These are phyloP conservation scores for Lactarius trivialis DNA, from an alignment of 768 basidiomycete species.

Conservation along the genomic window DNA sequence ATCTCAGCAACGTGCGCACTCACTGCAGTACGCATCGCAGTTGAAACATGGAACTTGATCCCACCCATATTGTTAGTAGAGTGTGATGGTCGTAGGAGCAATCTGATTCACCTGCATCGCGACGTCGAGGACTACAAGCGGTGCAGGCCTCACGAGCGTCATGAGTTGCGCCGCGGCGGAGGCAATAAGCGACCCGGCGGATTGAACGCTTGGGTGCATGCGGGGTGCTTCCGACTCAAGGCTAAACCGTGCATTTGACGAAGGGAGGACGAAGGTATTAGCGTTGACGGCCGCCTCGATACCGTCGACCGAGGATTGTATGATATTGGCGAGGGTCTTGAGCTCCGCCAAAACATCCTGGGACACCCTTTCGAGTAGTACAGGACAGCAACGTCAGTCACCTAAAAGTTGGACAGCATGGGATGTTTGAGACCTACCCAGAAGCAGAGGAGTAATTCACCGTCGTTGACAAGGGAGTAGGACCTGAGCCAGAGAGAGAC, in stretches of 20 bases:
- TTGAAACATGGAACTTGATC: neutral
- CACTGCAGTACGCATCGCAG: neutral
- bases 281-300: neutral
- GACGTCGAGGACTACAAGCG: neutral
- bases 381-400: neutral
- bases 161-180: neutral
- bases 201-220: neutral
- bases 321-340: slow-evolving; percentile 1
- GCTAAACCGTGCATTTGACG: neutral
- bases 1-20: slow-evolving; percentile 7
- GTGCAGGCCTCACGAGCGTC: neutral
- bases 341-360: neutral
- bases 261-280: neutral
- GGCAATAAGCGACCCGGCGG: neutral
- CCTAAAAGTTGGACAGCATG: neutral
- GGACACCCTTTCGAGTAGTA: neutral
- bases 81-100: neutral
- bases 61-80: neutral
- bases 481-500: neutral
- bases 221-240: neutral
- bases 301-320: neutral
- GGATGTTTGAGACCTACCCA: neutral
- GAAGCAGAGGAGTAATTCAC: neutral
- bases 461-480: neutral
- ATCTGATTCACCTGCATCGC: slow-evolving; percentile 1